Conservation (phyloP, 2,329 filamentous ascomycete genomes). For the Coniochaeta hoffmannii region DNA sequence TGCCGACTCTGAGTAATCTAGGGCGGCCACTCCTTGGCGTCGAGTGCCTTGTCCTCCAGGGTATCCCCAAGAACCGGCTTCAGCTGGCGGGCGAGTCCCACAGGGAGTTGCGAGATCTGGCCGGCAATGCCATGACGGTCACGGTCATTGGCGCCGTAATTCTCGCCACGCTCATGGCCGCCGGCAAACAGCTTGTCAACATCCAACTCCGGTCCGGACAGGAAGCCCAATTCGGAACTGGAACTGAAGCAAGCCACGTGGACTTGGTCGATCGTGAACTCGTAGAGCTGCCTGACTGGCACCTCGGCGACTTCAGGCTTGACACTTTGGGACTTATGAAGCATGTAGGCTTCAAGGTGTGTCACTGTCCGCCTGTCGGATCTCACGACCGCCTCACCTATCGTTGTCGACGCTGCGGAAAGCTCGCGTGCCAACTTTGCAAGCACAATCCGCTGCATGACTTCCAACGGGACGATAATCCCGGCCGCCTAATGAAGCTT, state of each 20-base stretch:
- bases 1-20: conserved; percentile 52
- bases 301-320: background rate
- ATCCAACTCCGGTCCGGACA: conserved; percentile 4
- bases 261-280: background rate
- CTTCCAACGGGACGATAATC: conserved; percentile 10
- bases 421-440: conserved; percentile 29
- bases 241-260: too few relatives aligned
- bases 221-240: background rate
- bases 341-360: background rate
- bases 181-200: conserved; percentile 3
- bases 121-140: conserved; percentile 73
- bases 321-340: background rate
- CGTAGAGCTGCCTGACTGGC: background rate
- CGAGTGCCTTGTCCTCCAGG: conserved; percentile 60
- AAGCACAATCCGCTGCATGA: conserved; percentile 30
- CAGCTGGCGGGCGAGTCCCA: conserved; percentile 57
- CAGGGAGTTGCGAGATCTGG: conserved; percentile 58
- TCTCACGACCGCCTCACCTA: background rate
- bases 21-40: conserved; percentile 53
- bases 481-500: too few relatives aligned
- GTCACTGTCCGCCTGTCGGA: background rate
- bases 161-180: conserved; percentile 46
- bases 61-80: conserved; percentile 56
- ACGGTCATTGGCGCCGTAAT: conserved; percentile 62
- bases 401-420: conserved; percentile 26